A percentile compares a stretch with the other conserved stretches of the same genome.
These are phyloP conservation scores for Trichoderma sp. DNA, from an alignment of 2,329 filamentous ascomycete species.

Conservation along the genomic window DNA sequence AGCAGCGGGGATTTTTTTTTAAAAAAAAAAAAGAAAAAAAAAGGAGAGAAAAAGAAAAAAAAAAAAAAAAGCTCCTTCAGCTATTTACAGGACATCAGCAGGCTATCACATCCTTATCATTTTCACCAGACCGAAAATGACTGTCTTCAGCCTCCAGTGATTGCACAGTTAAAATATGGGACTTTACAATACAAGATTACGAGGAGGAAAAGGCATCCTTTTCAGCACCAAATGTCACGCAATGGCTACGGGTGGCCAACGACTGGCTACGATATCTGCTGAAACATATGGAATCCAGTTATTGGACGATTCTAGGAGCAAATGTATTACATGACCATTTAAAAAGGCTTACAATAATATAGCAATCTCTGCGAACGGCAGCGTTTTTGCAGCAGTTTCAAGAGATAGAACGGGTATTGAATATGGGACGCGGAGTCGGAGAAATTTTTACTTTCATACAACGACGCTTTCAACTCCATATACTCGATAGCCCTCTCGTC, in stretches of 20 bases:
- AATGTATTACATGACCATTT: neutral
- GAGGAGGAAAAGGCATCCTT: neutral
- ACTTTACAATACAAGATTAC: neutral
- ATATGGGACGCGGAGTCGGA: slow-evolving; percentile 2
- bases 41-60: no score
- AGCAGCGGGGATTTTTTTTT: no score
- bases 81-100: slow-evolving; percentile 25
- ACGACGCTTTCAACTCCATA: no score
- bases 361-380: neutral
- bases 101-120: no score
- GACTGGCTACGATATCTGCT: slow-evolving; percentile 20
- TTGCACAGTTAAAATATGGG: slow-evolving; percentile 23
- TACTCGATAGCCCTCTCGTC: neutral
- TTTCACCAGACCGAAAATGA: slow-evolving; percentile 24
- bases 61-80: neutral
- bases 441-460: neutral
- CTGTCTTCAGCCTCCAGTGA: slow-evolving; percentile 25
- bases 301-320: slow-evolving; percentile 19
- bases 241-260: slow-evolving; percentile 24
- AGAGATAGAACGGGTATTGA: accelerated
- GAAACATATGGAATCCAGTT: neutral
- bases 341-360: neutral
- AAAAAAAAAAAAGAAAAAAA: no score
- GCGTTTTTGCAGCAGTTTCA: neutral
- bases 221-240: neutral